Conservation (phyloP, 1,284 basidiomycete species). For the Ganoderma sinense region DNA sequence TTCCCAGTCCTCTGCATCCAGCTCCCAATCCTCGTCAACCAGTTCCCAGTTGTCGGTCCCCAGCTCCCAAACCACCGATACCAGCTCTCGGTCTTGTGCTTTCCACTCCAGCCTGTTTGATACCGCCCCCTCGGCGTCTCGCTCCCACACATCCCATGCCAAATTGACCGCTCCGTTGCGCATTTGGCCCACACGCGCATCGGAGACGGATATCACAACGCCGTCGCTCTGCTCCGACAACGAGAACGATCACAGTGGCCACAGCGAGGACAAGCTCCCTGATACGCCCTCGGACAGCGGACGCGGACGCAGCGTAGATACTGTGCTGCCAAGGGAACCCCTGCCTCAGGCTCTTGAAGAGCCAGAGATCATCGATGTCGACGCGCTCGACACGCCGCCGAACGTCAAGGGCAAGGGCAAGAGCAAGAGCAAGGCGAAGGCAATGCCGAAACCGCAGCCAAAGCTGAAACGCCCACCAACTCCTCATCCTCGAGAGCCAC, state of each 20-base stretch:
- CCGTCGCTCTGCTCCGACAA: slow-evolving; percentile 77
- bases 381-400: slow-evolving; percentile 28
- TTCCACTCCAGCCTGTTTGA: slow-evolving; percentile 21
- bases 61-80: slow-evolving; percentile 11
- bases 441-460: background rate
- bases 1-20: slow-evolving; percentile 21
- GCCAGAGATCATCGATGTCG: slow-evolving; percentile 34
- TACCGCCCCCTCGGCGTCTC: slow-evolving; percentile 4
- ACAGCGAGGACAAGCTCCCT: slow-evolving; percentile 46
- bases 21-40: slow-evolving; percentile 15
- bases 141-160: slow-evolving; percentile 16
- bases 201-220: slow-evolving; percentile 48
- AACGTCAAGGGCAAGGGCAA: slow-evolving; percentile 1
- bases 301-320: slow-evolving; percentile 10
- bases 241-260: slow-evolving; percentile 47
- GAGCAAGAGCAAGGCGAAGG: background rate
- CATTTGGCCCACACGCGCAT: slow-evolving; percentile 38
- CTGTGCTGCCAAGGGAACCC: slow-evolving; percentile 6
- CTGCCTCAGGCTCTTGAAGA: slow-evolving; percentile 15
- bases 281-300: slow-evolving; percentile 28
- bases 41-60: slow-evolving; percentile 16
- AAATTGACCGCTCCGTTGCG: slow-evolving; percentile 18
- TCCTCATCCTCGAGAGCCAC: background rate
- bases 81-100: slow-evolving; percentile 10
- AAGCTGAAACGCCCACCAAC: background rate